These are phyloP conservation scores for Calocybe cyanea DNA, from an alignment of 768 basidiomycete genomes.

Conservation along the genomic window DNA sequence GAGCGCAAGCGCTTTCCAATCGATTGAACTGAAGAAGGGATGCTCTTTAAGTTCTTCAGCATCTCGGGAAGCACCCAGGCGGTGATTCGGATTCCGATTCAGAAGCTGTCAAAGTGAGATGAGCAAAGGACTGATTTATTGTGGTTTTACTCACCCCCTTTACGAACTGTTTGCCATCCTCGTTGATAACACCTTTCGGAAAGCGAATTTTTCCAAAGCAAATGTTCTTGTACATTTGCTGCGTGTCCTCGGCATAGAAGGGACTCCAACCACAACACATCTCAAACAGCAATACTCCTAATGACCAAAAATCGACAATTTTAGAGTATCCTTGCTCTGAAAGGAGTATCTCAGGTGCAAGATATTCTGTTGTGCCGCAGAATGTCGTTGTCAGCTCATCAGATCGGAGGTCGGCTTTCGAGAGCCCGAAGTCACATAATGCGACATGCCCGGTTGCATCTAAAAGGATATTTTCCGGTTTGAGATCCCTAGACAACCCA, in stretches of 20 bases:
- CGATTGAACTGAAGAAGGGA: slow-evolving; percentile 86
- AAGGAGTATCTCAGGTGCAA: slow-evolving; percentile 96
- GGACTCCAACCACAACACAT: slow-evolving; percentile 99
- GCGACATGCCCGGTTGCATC: slow-evolving; percentile 99
- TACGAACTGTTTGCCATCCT: slow-evolving; percentile 98
- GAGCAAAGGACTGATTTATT: too few species aligned
- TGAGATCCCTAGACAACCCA: slow-evolving; percentile 66
- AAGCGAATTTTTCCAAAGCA: slow-evolving; percentile 99
- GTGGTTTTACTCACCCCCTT: slow-evolving; percentile 72
- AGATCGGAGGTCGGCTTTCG: slow-evolving; percentile 89
- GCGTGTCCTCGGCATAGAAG: slow-evolving; percentile 98
- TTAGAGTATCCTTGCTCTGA: slow-evolving; percentile 99
- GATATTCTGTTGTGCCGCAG: slow-evolving; percentile 98
- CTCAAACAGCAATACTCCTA: slow-evolving; percentile 95
- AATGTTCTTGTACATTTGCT: slow-evolving; percentile 99
- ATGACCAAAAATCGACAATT: slow-evolving; percentile 97
- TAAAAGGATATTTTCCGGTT: slow-evolving; percentile 97
- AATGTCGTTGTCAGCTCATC: slow-evolving; percentile 99
- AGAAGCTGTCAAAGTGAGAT: slow-evolving; percentile 65
- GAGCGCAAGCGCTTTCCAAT: slow-evolving; percentile 82
- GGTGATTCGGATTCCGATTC: slow-evolving; percentile 97
- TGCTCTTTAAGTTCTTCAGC: slow-evolving; percentile 95
- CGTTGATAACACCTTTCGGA: slow-evolving; percentile 93
- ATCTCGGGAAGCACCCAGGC: slow-evolving; percentile 87
- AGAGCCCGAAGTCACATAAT: slow-evolving; percentile 96